Evolutionary conservation across 2,329 filamentous ascomycete genomes (phyloP), one percentile per base, ranked within the genome.

Genomic region (Lachnellula hyalina): DNA sequence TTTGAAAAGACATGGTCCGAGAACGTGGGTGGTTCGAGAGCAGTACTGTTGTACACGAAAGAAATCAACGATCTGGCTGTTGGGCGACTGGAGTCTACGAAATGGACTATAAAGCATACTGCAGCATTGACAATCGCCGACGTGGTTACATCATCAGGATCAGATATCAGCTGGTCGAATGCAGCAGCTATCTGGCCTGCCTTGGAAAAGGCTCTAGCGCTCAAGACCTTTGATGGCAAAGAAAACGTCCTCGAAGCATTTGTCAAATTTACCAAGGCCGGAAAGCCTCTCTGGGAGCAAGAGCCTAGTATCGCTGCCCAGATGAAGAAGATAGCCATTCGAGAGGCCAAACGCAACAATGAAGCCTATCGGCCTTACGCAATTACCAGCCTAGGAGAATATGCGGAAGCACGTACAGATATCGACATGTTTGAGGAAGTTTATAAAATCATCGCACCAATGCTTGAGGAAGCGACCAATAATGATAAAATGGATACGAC

Each of bases 201-300:
- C 1, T 77, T 96, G 47, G 90, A 96, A 60, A 90, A 87, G 66
- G 84, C 89, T 1, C 73, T 97, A 41, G 82, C 84, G 2, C 84
- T 96, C 12, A 97, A 96, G 77, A 96, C 92, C 0, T 99, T 96
- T 78, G 81, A 87, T 0, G 90, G 90, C 21, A 99, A 99, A 69
- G 91, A 96, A 72, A 85, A 84, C 62, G 82, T 99, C 34, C 77
- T 97, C 2, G 79, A 84, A 44, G 86, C 89, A 5, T 90, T 94
- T 70, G 86, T 90, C 4, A 81, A 84, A 55, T 94, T 97, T 64
- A 84, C 88, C 0, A 79, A 83, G 64, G 83, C 85, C 59, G 82
- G 81, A 0, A 79, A 78, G 60, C 71, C 70, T 7, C 74, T 89
- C 32, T 85, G 84, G 76, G 72, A 75, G 47, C 69, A 71, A 5